Evolutionary conservation across 1,139 yeast species (phyloP).

Genomic region (Diutina rugosa): DNA sequence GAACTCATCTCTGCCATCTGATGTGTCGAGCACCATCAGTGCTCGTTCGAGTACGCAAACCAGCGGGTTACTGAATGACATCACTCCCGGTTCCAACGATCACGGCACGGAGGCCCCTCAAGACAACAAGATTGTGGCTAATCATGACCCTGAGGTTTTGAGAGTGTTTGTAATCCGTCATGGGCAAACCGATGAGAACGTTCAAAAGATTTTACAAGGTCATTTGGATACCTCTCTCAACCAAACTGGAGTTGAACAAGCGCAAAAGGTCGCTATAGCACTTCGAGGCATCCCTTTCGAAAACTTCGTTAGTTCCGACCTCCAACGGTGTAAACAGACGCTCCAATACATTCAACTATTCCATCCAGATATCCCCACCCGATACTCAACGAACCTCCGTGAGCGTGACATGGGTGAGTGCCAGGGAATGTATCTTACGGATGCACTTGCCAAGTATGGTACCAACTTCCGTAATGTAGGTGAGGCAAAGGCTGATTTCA

Average conservation of each 20-base stretch:
- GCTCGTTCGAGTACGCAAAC: not conserved
- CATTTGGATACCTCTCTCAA: slow-evolving; percentile 54
- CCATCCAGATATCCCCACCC: slow-evolving; percentile 10
- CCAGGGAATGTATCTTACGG: slow-evolving; percentile 61
- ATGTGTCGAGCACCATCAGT: not conserved
- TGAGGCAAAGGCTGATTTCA: slow-evolving; percentile 24
- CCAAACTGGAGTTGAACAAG: slow-evolving; percentile 43
- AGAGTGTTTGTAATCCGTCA: slow-evolving; percentile 60
- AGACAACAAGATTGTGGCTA: slow-evolving; percentile 8
- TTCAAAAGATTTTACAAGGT: slow-evolving; percentile 59
- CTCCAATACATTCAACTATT: slow-evolving; percentile 19
- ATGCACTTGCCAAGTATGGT: slow-evolving; percentile 41
- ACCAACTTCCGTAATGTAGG: slow-evolving; percentile 31
- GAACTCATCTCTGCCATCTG: not conserved
- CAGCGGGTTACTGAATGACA: not conserved
- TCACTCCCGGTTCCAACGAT: not conserved
- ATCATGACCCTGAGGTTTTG: slow-evolving; percentile 23
- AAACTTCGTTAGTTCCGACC: slow-evolving; percentile 43
- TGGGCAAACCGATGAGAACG: slow-evolving; percentile 70
- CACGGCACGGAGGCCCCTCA: not conserved
- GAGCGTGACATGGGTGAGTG: slow-evolving; percentile 73
- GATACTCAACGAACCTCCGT: slow-evolving; percentile 28
- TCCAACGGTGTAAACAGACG: slow-evolving; percentile 48
- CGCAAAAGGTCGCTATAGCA: slow-evolving; percentile 32
- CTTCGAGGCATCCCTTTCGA: slow-evolving; percentile 32